These are phyloP conservation scores for Auriscalpium vulgare DNA, from an alignment of 768 basidiomycete genomes.

Conservation along the genomic window DNA sequence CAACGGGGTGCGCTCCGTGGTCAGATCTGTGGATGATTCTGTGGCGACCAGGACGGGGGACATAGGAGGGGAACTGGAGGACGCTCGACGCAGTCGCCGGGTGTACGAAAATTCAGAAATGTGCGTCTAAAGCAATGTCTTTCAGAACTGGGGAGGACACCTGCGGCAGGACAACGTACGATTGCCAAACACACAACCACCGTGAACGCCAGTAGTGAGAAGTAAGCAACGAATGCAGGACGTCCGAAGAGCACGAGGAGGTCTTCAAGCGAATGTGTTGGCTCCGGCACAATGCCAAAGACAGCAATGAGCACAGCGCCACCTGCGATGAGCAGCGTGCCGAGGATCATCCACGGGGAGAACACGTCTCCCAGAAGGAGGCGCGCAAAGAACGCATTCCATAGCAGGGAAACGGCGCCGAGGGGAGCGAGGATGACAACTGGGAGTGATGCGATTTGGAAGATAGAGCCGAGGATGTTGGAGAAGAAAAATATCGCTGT, in stretches of 20 bases:
- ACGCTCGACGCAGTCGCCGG: constrained; percentile 26
- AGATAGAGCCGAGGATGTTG: constrained; percentile 80
- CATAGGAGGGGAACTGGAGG: constrained; percentile 28
- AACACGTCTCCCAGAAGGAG: constrained; percentile 81
- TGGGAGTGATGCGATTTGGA: constrained; percentile 89
- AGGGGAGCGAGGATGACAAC: constrained; percentile 93
- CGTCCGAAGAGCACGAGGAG: constrained; percentile 69
- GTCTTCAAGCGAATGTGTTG: constrained; percentile 79
- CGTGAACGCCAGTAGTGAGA: constrained; percentile 57
- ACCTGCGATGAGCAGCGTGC: constrained; percentile 79
- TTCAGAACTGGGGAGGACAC: neutral
- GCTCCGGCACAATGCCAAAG: constrained; percentile 88
- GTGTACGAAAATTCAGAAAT: constrained; percentile 55
- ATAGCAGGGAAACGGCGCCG: constrained; percentile 86
- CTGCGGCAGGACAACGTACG: constrained; percentile 36
- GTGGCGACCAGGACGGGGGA: constrained; percentile 20
- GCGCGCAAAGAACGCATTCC: constrained; percentile 90
- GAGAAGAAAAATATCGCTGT: constrained; percentile 74
- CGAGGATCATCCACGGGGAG: constrained; percentile 78
- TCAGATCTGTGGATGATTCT: constrained; percentile 12
- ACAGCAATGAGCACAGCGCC: constrained; percentile 86
- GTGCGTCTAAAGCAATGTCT: constrained; percentile 51
- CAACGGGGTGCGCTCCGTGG: constrained; percentile 50
- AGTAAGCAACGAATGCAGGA: constrained; percentile 74
- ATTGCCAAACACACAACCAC: constrained; percentile 52